These are phyloP conservation scores for Claviceps digitariae DNA, from an alignment of 2,329 filamentous ascomycete species.

Conservation along the genomic window DNA sequence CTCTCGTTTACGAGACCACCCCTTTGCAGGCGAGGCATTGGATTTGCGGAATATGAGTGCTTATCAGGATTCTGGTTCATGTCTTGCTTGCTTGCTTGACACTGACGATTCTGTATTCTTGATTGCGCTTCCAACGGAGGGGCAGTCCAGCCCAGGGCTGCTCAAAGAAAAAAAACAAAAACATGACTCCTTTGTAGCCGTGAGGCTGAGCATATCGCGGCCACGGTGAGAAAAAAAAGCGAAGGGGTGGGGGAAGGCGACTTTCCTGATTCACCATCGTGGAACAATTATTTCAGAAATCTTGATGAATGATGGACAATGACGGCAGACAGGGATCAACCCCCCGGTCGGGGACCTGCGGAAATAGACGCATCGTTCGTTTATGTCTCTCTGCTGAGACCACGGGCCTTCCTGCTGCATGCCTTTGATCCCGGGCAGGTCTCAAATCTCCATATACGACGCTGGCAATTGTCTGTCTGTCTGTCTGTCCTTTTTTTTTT, in stretches of 20 bases:
- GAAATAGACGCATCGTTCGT: neutral
- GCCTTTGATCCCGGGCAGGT: neutral
- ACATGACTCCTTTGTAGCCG: neutral
- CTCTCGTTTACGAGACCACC: no score
- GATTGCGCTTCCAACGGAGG: neutral
- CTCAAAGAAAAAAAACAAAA: neutral
- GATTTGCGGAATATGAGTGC: neutral
- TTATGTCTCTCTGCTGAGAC: neutral
- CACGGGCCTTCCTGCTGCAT: neutral
- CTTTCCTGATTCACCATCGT: neutral
- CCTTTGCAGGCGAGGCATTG: neutral
- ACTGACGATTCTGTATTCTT: neutral
- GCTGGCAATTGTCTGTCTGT: no score
- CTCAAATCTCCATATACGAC: neutral
- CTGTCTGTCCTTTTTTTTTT: no score
- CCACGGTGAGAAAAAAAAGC: no score
- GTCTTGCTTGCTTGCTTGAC: neutral
- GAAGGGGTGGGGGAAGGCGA: neutral
- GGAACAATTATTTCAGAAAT: neutral
- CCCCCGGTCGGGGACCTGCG: neutral
- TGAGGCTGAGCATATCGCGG: neutral
- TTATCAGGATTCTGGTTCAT: neutral
- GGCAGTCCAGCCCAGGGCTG: neutral
- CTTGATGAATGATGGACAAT: neutral
- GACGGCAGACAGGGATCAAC: neutral